Evolutionary conservation across 352 stramenopile species (phyloP).

Genomic region (Pythium insidiosum): DNA sequence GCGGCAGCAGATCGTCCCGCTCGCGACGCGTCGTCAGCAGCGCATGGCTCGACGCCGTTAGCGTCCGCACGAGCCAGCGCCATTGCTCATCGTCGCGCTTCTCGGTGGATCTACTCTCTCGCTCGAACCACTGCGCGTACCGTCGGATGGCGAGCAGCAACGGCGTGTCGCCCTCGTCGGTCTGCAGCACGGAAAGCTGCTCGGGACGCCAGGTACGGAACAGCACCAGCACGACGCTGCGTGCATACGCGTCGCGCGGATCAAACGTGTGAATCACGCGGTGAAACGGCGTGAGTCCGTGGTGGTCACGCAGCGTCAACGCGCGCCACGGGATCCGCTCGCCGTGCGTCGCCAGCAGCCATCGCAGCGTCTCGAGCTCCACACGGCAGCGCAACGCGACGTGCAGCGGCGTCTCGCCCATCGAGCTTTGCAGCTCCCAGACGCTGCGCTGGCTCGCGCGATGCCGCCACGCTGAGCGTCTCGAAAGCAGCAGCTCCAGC

Average conservation of each 20-base stretch:
- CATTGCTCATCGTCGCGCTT: slow-evolving; percentile 2
- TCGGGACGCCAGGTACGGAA: slow-evolving; percentile 20
- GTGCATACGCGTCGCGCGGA: too few species aligned
- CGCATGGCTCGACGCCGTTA: slow-evolving; percentile 2
- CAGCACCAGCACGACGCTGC: slow-evolving; percentile 32
- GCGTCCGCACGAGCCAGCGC: slow-evolving; percentile 7
- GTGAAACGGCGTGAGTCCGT: slow-evolving; percentile 36
- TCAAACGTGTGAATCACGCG: too few species aligned
- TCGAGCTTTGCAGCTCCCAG: slow-evolving; percentile 13
- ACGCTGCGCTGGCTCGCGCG: background rate
- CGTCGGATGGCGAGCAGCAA: slow-evolving; percentile 43
- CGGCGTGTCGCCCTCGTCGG: slow-evolving; percentile 32
- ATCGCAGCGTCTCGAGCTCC: slow-evolving; percentile 29
- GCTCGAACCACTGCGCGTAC: slow-evolving; percentile 3
- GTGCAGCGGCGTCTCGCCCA: slow-evolving; percentile 18
- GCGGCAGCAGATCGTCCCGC: slow-evolving; percentile 6
- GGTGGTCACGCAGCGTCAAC: slow-evolving; percentile 21
- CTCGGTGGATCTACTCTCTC: too few species aligned
- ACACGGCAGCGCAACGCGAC: slow-evolving; percentile 7
- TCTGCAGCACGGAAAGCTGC: slow-evolving; percentile 22
- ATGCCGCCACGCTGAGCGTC: background rate
- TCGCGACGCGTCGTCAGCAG: slow-evolving; percentile 4
- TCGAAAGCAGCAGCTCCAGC: slow-evolving; percentile 21
- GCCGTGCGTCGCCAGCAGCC: slow-evolving; percentile 13
- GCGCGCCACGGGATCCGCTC: background rate